Evolutionary conservation across 331 rosid species (phyloP).

Genomic region (Telfairia occidentalis): DNA sequence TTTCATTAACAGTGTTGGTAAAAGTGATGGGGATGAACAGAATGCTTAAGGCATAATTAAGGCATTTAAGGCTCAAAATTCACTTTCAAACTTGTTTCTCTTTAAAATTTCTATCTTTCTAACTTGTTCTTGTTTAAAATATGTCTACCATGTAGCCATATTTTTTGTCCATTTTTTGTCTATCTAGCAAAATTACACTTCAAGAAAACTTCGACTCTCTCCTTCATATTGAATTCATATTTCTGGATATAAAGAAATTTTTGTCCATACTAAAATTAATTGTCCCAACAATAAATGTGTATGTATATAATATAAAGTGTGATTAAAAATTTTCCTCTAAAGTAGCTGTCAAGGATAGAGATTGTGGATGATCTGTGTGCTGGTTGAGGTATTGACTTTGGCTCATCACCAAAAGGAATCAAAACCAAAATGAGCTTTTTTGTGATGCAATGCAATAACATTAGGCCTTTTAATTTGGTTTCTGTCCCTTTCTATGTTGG

Average conservation of each 20-base stretch:
- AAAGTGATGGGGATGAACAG: too few relatives aligned
- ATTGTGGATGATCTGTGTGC: neutral
- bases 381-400: neutral
- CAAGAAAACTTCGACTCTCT: too few relatives aligned
- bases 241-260: neutral
- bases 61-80: too few relatives aligned
- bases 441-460: neutral
- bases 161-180: too few relatives aligned
- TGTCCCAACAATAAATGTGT: neutral
- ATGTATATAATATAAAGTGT: neutral
- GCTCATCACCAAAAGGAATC: neutral
- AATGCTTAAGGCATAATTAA: too few relatives aligned
- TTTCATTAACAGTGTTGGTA: too few relatives aligned
- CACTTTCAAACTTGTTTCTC: too few relatives aligned
- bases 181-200: too few relatives aligned
- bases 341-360: neutral
- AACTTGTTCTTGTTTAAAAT: too few relatives aligned
- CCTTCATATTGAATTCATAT: too few relatives aligned
- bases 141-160: too few relatives aligned
- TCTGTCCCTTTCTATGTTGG: conserved; percentile 4
- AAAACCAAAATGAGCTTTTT: neutral
- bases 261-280: neutral
- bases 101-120: too few relatives aligned
- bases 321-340: neutral
- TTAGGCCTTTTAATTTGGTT: neutral